Conservation (phyloP, 441 rosid genomes). For the Raphanus hybrid region DNA sequence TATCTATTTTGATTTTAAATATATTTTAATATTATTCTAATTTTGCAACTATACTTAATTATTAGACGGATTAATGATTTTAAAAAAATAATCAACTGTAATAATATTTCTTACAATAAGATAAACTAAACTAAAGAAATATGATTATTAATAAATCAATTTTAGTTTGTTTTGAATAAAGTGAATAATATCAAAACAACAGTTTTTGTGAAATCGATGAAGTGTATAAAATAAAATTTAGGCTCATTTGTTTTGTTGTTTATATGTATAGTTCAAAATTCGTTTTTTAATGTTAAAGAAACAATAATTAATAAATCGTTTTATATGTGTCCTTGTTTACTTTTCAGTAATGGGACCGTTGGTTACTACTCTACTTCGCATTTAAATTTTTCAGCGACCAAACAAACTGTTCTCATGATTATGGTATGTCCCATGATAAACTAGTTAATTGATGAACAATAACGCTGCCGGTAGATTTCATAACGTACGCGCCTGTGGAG, state of each 20-base stretch:
- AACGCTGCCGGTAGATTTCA: constrained; percentile 4
- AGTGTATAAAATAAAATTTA: not conserved
- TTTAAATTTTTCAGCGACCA: not conserved
- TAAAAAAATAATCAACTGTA: not conserved
- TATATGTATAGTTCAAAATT: constrained; percentile 4
- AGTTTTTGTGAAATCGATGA: not conserved
- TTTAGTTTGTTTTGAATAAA: not conserved
- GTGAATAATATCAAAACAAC: not conserved
- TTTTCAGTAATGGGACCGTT: constrained; percentile 12
- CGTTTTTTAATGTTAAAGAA: not conserved
- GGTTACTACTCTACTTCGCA: not conserved
- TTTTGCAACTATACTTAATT: not conserved
- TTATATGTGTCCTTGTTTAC: not conserved
- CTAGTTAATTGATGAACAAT: not conserved
- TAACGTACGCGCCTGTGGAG: not conserved
- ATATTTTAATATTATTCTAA: not conserved
- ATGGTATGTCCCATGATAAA: constrained; percentile 3
- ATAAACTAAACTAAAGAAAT: not conserved
- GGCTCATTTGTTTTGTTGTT: not conserved
- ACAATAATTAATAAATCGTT: not conserved
- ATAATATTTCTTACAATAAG: not conserved
- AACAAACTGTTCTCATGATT: not conserved
- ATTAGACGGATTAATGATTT: not conserved
- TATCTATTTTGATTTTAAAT: not conserved
- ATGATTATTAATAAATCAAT: not conserved